Percentiles rank a stretch among this genome's conserved stretches.
These are phyloP conservation scores for Eimeria maxima DNA, from an alignment of 169 alveolate genomes.

Conservation along the genomic window DNA sequence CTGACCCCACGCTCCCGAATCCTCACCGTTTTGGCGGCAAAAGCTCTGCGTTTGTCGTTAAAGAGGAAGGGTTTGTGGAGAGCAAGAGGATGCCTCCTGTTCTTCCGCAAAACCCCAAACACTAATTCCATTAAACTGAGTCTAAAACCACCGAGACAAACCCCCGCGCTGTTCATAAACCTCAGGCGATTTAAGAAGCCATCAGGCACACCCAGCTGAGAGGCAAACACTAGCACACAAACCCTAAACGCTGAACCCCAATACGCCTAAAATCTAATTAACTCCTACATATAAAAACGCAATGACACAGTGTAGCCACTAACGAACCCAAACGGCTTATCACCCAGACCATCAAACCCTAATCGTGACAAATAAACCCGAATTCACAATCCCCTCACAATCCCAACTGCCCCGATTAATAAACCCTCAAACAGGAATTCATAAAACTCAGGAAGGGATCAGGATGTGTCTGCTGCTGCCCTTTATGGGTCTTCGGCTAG, in stretches of 20 bases:
- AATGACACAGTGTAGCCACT: too few species aligned
- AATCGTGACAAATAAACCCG: background rate
- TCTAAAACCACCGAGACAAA: conserved; percentile 7
- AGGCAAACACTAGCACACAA: background rate
- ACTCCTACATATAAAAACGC: too few species aligned
- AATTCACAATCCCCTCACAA: too few species aligned
- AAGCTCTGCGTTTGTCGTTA: background rate
- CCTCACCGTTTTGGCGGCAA: conserved; percentile 8
- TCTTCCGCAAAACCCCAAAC: background rate
- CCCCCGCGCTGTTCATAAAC: background rate
- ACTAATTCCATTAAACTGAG: background rate
- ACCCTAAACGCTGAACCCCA: background rate
- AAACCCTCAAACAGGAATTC: background rate
- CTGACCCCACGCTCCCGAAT: too few species aligned
- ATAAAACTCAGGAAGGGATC: too few species aligned
- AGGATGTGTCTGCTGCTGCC: too few species aligned
- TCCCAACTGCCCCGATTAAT: too few species aligned
- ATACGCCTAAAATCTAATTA: too few species aligned
- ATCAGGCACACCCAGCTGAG: conserved; percentile 21
- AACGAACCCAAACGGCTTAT: too few species aligned
- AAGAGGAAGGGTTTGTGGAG: conserved; percentile 37
- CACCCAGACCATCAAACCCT: too few species aligned
- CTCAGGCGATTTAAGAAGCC: background rate
- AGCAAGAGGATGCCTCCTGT: background rate
- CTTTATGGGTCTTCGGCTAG: background rate